phyloP scores from a whole-genome alignment of 108 stramenopile species.

The Pseudonitzschia pungens region DNA sequence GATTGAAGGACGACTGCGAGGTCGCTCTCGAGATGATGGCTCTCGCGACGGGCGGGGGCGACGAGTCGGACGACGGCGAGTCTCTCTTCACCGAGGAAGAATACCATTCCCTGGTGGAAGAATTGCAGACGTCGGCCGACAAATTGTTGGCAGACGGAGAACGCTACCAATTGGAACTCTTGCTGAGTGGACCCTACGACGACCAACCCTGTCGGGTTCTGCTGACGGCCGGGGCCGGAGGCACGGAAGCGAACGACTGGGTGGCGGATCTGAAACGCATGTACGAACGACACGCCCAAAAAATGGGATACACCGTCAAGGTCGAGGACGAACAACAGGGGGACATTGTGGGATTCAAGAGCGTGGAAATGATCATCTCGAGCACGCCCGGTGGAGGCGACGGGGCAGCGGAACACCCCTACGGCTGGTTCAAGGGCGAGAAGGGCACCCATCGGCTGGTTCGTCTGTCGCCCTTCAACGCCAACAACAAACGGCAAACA shows the following conservation, averaged over 20 bases:
- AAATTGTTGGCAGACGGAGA: slow-evolving; percentile 48
- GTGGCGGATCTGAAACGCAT: slow-evolving; percentile 80
- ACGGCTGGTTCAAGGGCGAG: slow-evolving; percentile 90
- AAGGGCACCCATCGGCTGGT: slow-evolving; percentile 95
- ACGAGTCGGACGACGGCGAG: slow-evolving; percentile 1
- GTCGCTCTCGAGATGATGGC: slow-evolving; percentile 64
- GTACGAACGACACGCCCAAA: slow-evolving; percentile 71
- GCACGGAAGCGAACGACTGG: slow-evolving; percentile 96
- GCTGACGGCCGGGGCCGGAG: slow-evolving; percentile 96
- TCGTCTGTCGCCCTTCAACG: slow-evolving; percentile 90
- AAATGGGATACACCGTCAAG: slow-evolving; percentile 59
- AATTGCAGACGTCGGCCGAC: slow-evolving; percentile 44
- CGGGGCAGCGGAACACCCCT: slow-evolving; percentile 33
- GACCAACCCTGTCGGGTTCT: slow-evolving; percentile 75
- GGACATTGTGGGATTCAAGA: slow-evolving; percentile 88
- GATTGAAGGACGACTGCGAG: slow-evolving; percentile 45
- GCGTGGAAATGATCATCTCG: slow-evolving; percentile 75
- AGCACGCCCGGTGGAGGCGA: slow-evolving; percentile 32
- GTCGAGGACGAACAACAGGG: slow-evolving; percentile 59
- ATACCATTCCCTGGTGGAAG: slow-evolving; percentile 46
- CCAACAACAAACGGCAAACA: slow-evolving; percentile 94
- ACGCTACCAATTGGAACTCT: slow-evolving; percentile 63
- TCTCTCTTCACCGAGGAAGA: slow-evolving; percentile 35
- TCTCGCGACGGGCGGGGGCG: slow-evolving; percentile 5
- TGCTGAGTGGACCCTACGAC: slow-evolving; percentile 80